Evolutionary conservation across 2,329 filamentous ascomycete genomes (phyloP), one percentile per base, ranked within the genome.

Genomic region (Coccinonectria pachysandricola): DNA sequence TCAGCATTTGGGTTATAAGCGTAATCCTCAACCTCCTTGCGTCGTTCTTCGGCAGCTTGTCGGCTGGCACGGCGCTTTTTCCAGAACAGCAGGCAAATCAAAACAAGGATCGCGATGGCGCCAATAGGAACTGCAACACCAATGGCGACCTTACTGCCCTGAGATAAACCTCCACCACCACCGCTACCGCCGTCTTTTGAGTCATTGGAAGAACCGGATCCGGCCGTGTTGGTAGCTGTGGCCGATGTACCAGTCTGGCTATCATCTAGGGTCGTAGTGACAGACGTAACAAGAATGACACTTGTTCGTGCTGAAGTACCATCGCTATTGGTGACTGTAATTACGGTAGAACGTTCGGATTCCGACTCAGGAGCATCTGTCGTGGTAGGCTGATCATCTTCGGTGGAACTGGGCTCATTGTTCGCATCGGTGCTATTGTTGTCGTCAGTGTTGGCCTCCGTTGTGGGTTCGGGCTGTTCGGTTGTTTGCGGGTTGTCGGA

Each of bases 1-100:
- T 95, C 87, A 34, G 86, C 79, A 57, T 96, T 96, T n/a, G 91
- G 91, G 54, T 96, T 96, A 64, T 87, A 96, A 16, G 82, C 79
- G 52, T 96, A 96, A 50, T 96, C 91, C 53, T 96, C 88, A 8
- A 95, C 86, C 57, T 98, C 91, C 60, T 95, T 95, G 37, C 87
- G 75, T 26, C 91, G 75, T 45, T 87, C 75, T 51, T 95, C 91
- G 49, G 91, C 85, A 9, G 79, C 81, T 37, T 75, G 74, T 63
- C 85, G 91, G 38, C 78, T 75, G 46, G 82, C 77, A 61, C 92
- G 93, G 37, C 86, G 79, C 60, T 76, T 86, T 50, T 83, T 76
- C 85, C 86, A 98, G 48, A 88, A 74, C 54, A 82, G 86, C 15
- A 95, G 65, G 6, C 76, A 81, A 3, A 72, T 74, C 7, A 88